phyloP scores from a whole-genome alignment of 1,284 basidiomycete species.

The Ganoderma resinaceum region DNA sequence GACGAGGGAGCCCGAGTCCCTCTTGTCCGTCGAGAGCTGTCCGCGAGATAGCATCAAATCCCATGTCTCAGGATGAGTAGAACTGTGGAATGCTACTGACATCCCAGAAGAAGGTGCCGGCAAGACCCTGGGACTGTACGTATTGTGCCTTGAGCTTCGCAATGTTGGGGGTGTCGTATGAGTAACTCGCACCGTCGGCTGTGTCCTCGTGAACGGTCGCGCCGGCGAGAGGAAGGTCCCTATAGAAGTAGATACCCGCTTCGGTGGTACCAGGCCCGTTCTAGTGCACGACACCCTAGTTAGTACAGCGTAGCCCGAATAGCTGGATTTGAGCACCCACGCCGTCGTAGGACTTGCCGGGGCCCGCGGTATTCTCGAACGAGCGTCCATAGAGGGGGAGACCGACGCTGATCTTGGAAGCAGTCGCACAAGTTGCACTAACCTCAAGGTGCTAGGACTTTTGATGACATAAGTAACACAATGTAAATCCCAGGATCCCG shows the following conservation, averaged over 20 bases:
- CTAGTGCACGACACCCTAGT: constrained; percentile 39
- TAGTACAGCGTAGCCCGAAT: not conserved
- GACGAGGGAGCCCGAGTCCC: constrained; percentile 66
- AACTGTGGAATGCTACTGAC: constrained; percentile 42
- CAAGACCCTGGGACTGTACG: constrained; percentile 67
- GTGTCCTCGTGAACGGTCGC: constrained; percentile 73
- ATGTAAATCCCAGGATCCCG: not conserved
- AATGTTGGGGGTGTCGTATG: constrained; percentile 85
- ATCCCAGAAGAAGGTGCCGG: constrained; percentile 87
- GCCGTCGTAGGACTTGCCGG: constrained; percentile 64
- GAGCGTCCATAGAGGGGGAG: not conserved
- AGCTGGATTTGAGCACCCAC: constrained; percentile 42
- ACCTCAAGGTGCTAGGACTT: not conserved
- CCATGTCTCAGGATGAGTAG: no score
- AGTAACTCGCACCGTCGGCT: constrained; percentile 78
- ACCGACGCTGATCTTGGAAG: not conserved
- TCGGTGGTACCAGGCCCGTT: constrained; percentile 79
- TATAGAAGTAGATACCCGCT: constrained; percentile 80
- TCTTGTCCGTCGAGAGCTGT: constrained; percentile 71
- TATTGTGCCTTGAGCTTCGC: constrained; percentile 81
- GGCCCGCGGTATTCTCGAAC: not conserved
- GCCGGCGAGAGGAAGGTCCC: constrained; percentile 68
- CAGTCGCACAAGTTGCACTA: not conserved
- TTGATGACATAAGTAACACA: not conserved
- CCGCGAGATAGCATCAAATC: no score